These are phyloP conservation scores for Hypoxylon sp. DNA, from an alignment of 2,329 filamentous ascomycete genomes.

Conservation along the genomic window DNA sequence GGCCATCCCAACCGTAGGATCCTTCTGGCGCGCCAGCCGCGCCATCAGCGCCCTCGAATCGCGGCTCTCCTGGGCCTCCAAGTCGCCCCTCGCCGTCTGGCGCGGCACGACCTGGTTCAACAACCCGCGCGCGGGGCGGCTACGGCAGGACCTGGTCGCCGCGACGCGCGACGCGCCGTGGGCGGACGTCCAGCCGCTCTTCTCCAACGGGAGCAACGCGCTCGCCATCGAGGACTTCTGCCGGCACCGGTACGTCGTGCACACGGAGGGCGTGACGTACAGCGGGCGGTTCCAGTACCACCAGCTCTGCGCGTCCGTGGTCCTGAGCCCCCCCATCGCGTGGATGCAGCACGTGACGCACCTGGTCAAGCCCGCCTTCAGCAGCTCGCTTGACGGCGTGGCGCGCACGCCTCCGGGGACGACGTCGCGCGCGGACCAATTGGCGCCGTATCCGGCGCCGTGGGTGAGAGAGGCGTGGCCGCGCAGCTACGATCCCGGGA, in stretches of 20 bases:
- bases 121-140: constrained; percentile 58
- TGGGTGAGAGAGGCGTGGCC: constrained; percentile 59
- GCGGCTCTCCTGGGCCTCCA: constrained; percentile 50
- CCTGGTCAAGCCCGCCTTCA: constrained; percentile 62
- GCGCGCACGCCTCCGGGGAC: background rate
- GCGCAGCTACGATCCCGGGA: constrained; percentile 41
- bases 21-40: constrained; percentile 57
- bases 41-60: constrained; percentile 59
- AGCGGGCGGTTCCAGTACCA: constrained; percentile 67
- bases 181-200: constrained; percentile 64
- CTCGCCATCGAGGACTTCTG: constrained; percentile 67
- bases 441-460: constrained; percentile 48
- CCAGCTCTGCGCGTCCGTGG: constrained; percentile 64
- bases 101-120: constrained; percentile 68
- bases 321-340: constrained; percentile 63
- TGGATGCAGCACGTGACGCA: constrained; percentile 68
- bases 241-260: constrained; percentile 65
- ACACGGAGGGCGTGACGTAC: constrained; percentile 70
- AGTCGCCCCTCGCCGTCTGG: constrained; percentile 64
- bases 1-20: constrained; percentile 65
- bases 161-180: constrained; percentile 57
- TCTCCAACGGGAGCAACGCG: constrained; percentile 60
- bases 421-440: background rate
- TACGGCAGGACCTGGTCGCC: constrained; percentile 60
- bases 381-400: constrained; percentile 50